Evolutionary conservation across 1,139 yeast genomes (phyloP).

Genomic region (Yamadazyma diospyri): DNA sequence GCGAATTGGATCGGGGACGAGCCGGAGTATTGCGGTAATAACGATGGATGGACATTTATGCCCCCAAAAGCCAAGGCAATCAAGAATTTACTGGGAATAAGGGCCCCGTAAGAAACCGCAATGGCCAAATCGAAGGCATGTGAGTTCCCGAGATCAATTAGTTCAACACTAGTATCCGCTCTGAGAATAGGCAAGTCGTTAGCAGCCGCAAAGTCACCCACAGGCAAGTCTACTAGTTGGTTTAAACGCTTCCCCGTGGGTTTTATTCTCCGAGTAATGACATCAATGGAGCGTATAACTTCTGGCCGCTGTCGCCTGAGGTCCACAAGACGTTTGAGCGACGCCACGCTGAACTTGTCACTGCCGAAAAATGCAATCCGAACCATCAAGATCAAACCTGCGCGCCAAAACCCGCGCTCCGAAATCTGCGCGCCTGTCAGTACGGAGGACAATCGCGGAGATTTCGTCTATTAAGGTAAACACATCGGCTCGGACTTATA

Average conservation of each 20-base stretch:
- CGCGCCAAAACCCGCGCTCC: too few relatives aligned
- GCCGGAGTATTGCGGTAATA: constrained; percentile 80
- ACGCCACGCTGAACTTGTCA: constrained; percentile 65
- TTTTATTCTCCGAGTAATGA: constrained; percentile 67
- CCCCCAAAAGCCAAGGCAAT: constrained; percentile 56
- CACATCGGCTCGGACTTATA: too few relatives aligned
- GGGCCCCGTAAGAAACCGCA: constrained; percentile 85
- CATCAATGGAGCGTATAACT: constrained; percentile 46
- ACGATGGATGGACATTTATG: constrained; percentile 87
- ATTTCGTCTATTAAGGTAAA: too few relatives aligned
- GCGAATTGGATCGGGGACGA: constrained; percentile 89
- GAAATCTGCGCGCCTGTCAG: too few relatives aligned
- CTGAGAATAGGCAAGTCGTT: constrained; percentile 39
- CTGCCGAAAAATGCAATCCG: constrained; percentile 70
- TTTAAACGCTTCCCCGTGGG: constrained; percentile 65
- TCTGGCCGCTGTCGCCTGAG: constrained; percentile 16
- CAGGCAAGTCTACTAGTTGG: constrained; percentile 49
- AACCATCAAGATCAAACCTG: too few relatives aligned
- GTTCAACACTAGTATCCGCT: constrained; percentile 60
- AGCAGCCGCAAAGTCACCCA: constrained; percentile 41
- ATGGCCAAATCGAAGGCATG: constrained; percentile 58
- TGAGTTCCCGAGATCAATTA: constrained; percentile 25
- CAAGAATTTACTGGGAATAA: constrained; percentile 67
- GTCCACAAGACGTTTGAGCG: constrained; percentile 44
- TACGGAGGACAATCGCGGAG: too few relatives aligned